Conservation (phyloP, 2,329 filamentous ascomycete genomes). For the Chaetomiaceae sp. region DNA sequence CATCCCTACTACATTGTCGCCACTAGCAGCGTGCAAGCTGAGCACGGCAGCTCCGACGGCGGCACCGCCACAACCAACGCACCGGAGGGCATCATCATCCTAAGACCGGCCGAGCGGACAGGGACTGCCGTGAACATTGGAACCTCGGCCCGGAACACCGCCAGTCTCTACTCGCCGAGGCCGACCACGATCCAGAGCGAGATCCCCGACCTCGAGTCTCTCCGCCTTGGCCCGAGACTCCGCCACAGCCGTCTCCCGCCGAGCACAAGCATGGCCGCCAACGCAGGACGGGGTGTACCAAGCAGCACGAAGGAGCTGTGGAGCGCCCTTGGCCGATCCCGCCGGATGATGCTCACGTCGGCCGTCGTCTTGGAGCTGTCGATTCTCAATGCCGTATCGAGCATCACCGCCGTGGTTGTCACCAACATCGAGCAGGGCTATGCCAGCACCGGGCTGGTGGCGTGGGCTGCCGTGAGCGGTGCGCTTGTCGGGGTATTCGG, state of each 20-base stretch:
- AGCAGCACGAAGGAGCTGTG: constrained; percentile 10
- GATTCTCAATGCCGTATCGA: constrained; percentile 15
- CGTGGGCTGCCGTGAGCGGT: constrained; percentile 13
- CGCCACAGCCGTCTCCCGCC: constrained; percentile 28
- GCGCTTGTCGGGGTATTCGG: constrained; percentile 11
- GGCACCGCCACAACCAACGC: not conserved
- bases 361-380: constrained; percentile 11
- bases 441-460: constrained; percentile 2
- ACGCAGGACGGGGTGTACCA: constrained; percentile 9
- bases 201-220: constrained; percentile 34
- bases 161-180: not conserved
- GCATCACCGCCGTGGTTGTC: constrained; percentile 16
- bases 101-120: not conserved
- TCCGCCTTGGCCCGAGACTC: constrained; percentile 20
- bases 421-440: not conserved
- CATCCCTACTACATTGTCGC: not conserved
- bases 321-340: constrained; percentile 10
- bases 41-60: not conserved
- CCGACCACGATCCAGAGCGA: not conserved
- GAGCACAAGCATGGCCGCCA: constrained; percentile 35
- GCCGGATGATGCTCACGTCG: constrained; percentile 6
- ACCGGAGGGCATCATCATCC: not conserved
- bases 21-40: not conserved
- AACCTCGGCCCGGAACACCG: constrained; percentile 19
- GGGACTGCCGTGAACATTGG: too few species aligned